Evolutionary conservation across 2,329 filamentous ascomycete genomes (phyloP).

Genomic region (Penicillium sp.): DNA sequence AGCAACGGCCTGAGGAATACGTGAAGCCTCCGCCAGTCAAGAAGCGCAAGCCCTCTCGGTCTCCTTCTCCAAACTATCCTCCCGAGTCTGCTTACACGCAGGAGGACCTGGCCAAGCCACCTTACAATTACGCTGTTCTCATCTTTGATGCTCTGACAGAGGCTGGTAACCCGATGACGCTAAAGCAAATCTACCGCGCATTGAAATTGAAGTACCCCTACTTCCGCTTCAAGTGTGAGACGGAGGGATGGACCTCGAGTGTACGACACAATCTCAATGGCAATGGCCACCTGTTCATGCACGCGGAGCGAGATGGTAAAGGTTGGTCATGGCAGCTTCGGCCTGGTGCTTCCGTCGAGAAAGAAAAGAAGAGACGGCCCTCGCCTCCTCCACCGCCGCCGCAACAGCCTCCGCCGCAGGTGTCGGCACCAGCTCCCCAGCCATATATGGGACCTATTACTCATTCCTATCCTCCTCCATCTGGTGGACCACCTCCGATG

Average conservation of each 20-base stretch:
- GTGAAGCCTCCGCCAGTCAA: constrained; percentile 49
- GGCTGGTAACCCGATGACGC: constrained; percentile 58
- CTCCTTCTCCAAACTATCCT: constrained; percentile 62
- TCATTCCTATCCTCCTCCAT: constrained; percentile 31
- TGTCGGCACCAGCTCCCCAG: constrained; percentile 29
- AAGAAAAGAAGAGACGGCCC: constrained; percentile 55
- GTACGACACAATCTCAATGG: constrained; percentile 64
- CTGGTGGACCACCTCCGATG: constrained; percentile 30
- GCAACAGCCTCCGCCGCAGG: constrained; percentile 29
- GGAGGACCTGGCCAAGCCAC: constrained; percentile 63
- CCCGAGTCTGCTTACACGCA: constrained; percentile 60
- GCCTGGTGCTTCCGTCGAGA: constrained; percentile 60
- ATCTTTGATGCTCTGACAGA: constrained; percentile 64
- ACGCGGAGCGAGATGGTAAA: constrained; percentile 62
- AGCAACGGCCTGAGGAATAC: constrained; percentile 42
- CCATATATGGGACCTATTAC: constrained; percentile 39
- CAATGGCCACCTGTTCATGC: constrained; percentile 59
- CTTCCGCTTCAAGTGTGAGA: constrained; percentile 62
- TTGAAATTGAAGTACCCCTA: constrained; percentile 65
- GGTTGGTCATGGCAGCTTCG: constrained; percentile 65
- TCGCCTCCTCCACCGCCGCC: constrained; percentile 41
- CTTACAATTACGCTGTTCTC: constrained; percentile 63
- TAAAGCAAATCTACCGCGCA: constrained; percentile 66
- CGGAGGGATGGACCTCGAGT: constrained; percentile 66
- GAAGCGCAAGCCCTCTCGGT: constrained; percentile 55